Evolutionary conservation across 2,329 filamentous ascomycete species (phyloP).

Genomic region (Canariomyces notabilis): DNA sequence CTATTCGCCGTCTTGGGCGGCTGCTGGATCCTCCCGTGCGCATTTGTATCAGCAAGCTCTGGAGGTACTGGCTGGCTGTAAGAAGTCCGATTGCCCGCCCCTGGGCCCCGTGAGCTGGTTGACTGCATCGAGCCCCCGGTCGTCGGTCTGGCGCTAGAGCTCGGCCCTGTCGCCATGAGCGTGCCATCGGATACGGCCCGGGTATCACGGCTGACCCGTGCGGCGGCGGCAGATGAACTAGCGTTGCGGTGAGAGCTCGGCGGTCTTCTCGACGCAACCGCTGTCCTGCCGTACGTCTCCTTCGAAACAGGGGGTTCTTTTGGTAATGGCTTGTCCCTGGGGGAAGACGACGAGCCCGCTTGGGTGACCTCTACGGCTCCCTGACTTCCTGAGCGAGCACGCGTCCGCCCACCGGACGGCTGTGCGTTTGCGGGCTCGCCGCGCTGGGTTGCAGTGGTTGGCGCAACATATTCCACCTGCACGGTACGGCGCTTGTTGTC

Average conservation of each 20-base stretch:
- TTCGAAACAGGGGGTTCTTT: conserved; percentile 48
- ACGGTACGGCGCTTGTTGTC: conserved; percentile 92
- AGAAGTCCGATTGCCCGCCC: conserved; percentile 53
- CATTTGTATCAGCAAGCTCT: conserved; percentile 81
- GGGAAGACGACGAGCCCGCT: conserved; percentile 28
- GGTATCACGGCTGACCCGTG: conserved; percentile 46
- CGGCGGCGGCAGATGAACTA: conserved; percentile 35
- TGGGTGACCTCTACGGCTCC: conserved; percentile 43
- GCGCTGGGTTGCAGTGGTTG: conserved; percentile 77
- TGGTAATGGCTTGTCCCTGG: conserved; percentile 55
- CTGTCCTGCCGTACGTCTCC: conserved; percentile 38
- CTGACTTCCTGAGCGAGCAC: conserved; percentile 50
- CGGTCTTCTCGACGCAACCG: conserved; percentile 37
- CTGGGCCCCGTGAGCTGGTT: conserved; percentile 58
- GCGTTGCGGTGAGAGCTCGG: conserved; percentile 45
- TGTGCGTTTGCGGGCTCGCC: conserved; percentile 42
- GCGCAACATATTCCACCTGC: conserved; percentile 95
- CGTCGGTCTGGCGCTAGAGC: conserved; percentile 56
- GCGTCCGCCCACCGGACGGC: conserved; percentile 39
- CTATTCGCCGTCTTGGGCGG: conserved; percentile 57
- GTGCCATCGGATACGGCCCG: conserved; percentile 51
- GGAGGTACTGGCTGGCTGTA: conserved; percentile 88
- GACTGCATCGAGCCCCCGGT: conserved; percentile 79
- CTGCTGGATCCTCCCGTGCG: conserved; percentile 83
- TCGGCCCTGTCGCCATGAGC: conserved; percentile 48